Evolutionary conservation across 441 rosid species (phyloP), one percentile per base, ranked within the genome.

Genomic region (Iberis amara): DNA sequence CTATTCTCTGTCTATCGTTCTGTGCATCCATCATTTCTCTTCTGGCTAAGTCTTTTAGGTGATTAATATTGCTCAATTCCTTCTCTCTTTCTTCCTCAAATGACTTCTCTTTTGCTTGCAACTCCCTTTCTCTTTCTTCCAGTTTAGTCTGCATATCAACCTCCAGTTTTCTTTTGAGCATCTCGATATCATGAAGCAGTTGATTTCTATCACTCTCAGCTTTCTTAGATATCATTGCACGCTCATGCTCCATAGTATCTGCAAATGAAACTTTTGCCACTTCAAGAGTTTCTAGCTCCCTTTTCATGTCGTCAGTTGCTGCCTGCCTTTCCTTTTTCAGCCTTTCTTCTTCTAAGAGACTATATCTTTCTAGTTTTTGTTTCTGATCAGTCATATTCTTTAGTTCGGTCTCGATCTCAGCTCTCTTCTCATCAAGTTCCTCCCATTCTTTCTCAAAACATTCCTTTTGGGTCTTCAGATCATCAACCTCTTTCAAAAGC

Each of bases 361-460:
- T 84, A 61, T 69, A 51, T 62, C 83, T 89, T 64, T 86, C 90
- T 56, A 86, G 67, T 41, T 79, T 82, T 31, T 80, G 92, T 59
- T 68, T 78, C 69, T 69, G 70, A 42, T 72, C 82, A 55, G 51
- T 42, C 13, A 82, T 42, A 55, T 68, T 73, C 72, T 65, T 81
- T 62, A 69, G 30, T 64, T 79, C 79, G 47, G 72, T 79, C 70
- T 76, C 85, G 39, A 82, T 69, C 66, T 65, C 64, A 57, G 65
- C 57, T 68, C 74, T 86, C 70, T 76, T 89, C 73, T 79, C 97
- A 57, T 89, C 96, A 51, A 92, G 75, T 45, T 76, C 81, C 30
- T 84, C 98, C 98, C 98, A 89, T 61, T 89, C 92, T 66, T 67
- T 82, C 83, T 92, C 98, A 74, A 92, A 92, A 57, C 68, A 74